These are phyloP conservation scores for Laetiporus sulphureus DNA, from an alignment of 1,284 basidiomycete genomes.

Conservation along the genomic window DNA sequence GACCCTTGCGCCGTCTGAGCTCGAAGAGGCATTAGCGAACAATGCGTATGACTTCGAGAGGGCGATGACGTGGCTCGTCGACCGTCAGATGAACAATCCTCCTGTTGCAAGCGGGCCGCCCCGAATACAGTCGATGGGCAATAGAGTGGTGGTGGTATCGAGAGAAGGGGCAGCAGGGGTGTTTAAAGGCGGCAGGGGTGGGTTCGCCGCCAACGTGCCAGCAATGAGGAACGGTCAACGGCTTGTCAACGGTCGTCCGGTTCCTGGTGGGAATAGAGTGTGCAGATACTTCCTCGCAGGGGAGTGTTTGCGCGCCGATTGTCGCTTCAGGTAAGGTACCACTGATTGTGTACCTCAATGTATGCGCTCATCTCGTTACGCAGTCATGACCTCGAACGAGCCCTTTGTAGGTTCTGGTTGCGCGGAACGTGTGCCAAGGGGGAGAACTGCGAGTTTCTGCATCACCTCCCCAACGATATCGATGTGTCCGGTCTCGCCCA, in stretches of 20 bases:
- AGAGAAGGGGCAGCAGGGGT: conserved; percentile 37
- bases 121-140: conserved; percentile 56
- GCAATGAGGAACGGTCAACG: conserved; percentile 43
- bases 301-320: conserved; percentile 93
- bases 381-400: conserved; percentile 88
- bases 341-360: conserved; percentile 5
- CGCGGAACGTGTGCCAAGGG: conserved; percentile 94
- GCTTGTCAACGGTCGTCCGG: conserved; percentile 53
- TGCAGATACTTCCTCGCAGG: conserved; percentile 97
- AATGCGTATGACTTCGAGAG: conserved; percentile 93
- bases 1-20: conserved; percentile 80
- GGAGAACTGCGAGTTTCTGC: conserved; percentile 86
- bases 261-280: conserved; percentile 64
- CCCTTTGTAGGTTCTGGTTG: conserved; percentile 96
- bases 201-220: conserved; percentile 25
- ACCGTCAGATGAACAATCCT: conserved; percentile 49
- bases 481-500: conserved; percentile 61
- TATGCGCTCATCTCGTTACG: conserved; percentile 1
- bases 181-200: conserved; percentile 40
- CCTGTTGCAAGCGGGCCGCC: conserved; percentile 35
- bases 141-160: conserved; percentile 54
- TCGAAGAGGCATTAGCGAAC: conserved; percentile 86
- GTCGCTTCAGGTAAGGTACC: conserved; percentile 81
- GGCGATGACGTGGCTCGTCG: conserved; percentile 89
- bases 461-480: conserved; percentile 79